These are phyloP conservation scores for Paxillus involutus DNA, from an alignment of 768 basidiomycete genomes.

Conservation along the genomic window DNA sequence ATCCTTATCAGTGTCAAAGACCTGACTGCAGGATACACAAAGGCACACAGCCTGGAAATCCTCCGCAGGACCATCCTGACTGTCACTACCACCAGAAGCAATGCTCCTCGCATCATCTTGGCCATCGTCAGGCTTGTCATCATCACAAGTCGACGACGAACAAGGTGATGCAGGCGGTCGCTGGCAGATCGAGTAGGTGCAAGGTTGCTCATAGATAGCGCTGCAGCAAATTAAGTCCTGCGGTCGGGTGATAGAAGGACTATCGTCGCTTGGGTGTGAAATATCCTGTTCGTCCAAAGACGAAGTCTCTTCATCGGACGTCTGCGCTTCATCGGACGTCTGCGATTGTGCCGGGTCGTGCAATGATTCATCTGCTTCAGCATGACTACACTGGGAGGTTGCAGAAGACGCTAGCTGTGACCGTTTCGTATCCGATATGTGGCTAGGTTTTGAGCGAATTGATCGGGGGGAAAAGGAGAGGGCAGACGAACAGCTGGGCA, in stretches of 20 bases:
- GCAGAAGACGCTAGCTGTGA: neutral
- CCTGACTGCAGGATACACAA: conserved; percentile 15
- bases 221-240: neutral
- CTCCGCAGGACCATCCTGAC: neutral
- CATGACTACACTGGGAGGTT: neutral
- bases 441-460: neutral
- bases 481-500: neutral
- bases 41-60: neutral
- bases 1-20: conserved; percentile 12
- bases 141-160: neutral
- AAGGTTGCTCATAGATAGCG: neutral
- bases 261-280: neutral
- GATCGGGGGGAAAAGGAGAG: neutral
- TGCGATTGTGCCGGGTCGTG: too few species aligned
- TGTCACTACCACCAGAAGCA: neutral
- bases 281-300: too few species aligned
- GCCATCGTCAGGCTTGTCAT: neutral
- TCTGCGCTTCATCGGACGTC: neutral
- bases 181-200: conserved; percentile 8
- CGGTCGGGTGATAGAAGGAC: neutral
- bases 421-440: neutral
- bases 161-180: neutral
- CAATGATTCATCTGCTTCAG: too few species aligned
- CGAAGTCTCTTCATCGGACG: too few species aligned
- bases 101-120: neutral